Evolutionary conservation across 225 moss, liverwort and hornwort genomes (phyloP), one percentile per base, ranked within the genome.

Genomic region (Polytrichum formosum): DNA sequence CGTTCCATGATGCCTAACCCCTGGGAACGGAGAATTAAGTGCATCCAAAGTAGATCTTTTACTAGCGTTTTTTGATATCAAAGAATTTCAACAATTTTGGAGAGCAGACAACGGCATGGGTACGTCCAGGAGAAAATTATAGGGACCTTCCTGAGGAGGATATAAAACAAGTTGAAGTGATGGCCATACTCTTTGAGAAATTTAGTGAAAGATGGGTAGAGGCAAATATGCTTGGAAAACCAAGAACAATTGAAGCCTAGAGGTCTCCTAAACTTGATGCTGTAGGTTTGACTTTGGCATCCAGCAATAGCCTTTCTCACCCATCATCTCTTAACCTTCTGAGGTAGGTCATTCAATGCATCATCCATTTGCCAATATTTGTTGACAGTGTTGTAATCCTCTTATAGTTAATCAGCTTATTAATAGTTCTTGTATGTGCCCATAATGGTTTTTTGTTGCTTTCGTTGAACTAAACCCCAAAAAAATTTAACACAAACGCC

Each of bases 1-100:
- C 9, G 78, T 94, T 68, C 91, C 92, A 20, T 98, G 97, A 90
- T 98, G 92, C 76, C 78, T 98, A 74, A 86, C 82, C 73, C 85
- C 81, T 76, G 85, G 70, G 28, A 82, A 85, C 65, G 79, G 69
- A 30, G 76, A 75, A 20, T 73, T 90, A 53, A 78, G 69, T 66
- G 87, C 77, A 55, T 71, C 92, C 53, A 98, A 92, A 84, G 73
- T 92, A 55, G 94, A 98, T 35, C 81, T 98, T 26, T 63, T 98
- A 76, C 65, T 98, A 55, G 92, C 91, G n/a, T 94, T 94, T 61
- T 77, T 94, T 37, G 90, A 90, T 74, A 82, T 78, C 17, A 66
- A 76, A 46, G 74, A 80, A 71, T 94, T 92, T 62, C 88, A 80
- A 74, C 77, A 70, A 72, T 84, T 85, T 72, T 98, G 97, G 97